Evolutionary conservation across 192 early-diverging fungal genomes (phyloP).

Genomic region (Umbelopsis vinacea): DNA sequence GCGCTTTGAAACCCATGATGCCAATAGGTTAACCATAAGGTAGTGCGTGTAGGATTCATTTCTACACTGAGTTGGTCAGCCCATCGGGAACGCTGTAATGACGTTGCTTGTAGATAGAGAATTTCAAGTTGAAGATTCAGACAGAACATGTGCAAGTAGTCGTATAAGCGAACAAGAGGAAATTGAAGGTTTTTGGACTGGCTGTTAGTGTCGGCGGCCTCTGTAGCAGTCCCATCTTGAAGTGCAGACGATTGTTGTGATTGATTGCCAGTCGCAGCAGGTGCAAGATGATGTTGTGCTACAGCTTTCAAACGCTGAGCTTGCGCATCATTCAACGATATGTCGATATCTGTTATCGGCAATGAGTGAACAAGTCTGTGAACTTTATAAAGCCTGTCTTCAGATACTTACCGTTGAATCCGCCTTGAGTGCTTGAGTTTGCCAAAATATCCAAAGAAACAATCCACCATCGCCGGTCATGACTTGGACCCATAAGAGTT

Average conservation of each 20-base stretch:
- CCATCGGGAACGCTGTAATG: conserved; percentile 48
- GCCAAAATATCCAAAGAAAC: conserved; percentile 74
- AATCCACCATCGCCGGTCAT: conserved; percentile 69
- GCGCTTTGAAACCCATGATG: conserved; percentile 23
- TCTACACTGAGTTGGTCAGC: conserved; percentile 52
- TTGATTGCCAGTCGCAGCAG: conserved; percentile 2
- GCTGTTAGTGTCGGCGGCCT: not conserved
- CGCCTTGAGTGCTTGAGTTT: conserved; percentile 47
- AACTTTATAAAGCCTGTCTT: not conserved
- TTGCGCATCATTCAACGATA: conserved; percentile 58
- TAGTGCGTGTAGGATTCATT: conserved; percentile 35
- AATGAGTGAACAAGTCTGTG: not conserved
- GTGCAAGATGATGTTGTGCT: conserved; percentile 52
- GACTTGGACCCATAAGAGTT: conserved; percentile 66
- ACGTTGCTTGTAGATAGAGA: conserved; percentile 62
- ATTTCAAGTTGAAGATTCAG: conserved; percentile 71
- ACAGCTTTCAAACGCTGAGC: conserved; percentile 47
- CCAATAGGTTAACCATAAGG: conserved; percentile 51
- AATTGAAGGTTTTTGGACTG: conserved; percentile 41
- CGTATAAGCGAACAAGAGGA: conserved; percentile 73
- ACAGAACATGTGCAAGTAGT: conserved; percentile 72
- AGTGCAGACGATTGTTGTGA: conserved; percentile 1
- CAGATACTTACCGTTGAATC: conserved; percentile 31
- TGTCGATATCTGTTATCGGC: conserved; percentile 46
- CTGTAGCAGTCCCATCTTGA: conserved; percentile 9